Base-by-base conservation (phyloP, 805 yeast species). In the Barnettozyma pratensis region DNA sequence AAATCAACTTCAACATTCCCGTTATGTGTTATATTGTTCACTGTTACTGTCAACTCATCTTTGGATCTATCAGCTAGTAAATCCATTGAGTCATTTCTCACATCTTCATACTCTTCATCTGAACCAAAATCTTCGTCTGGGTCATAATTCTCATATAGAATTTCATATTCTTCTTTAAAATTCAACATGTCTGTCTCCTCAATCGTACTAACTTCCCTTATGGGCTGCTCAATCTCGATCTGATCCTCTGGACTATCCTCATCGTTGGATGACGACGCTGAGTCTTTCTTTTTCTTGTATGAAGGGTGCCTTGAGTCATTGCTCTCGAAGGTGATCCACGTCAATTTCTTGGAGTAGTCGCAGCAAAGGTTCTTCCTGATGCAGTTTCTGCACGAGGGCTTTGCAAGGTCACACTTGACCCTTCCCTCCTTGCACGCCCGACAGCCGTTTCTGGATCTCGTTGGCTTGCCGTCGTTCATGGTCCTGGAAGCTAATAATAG, bases 271-370 rank as follows among this genome's bases (percentile, higher is more conserved):
- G 19, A 19, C 19, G 19, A 19, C 19, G 19, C 19, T 19, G 19
- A 11, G 26, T 14, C 28, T 37, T 39, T 42, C 30, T 34, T 41
- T 4, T 47, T 43, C 35, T 44, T 50, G 44, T 47, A 50, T 11
- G 53, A 46, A 14, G 53, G 53, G 32, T 50, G 53, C 27, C 53
- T 41, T 2, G 53, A 47, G 34, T 50, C 53, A 10, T 32, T n/a
- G 14, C 36, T 35, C 7, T 50, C 45, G 6, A 47, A 42, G 8
- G 45, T 41, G 10, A 50, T 32, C 53, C 53, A 50, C 19, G 38
- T 44, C 5, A 50, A 30, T 35, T 42, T 46, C 37, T 44, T 40
- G 10, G 46, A 34, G 37, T 50, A 50, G 34, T 50, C 51, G 28
- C 53, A 50, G 2, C 3, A 39, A 7, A 40, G 26, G 39, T 26